These are phyloP conservation scores for Cochlearia excelsa DNA, from an alignment of 345 rosid species.

Conservation along the genomic window DNA sequence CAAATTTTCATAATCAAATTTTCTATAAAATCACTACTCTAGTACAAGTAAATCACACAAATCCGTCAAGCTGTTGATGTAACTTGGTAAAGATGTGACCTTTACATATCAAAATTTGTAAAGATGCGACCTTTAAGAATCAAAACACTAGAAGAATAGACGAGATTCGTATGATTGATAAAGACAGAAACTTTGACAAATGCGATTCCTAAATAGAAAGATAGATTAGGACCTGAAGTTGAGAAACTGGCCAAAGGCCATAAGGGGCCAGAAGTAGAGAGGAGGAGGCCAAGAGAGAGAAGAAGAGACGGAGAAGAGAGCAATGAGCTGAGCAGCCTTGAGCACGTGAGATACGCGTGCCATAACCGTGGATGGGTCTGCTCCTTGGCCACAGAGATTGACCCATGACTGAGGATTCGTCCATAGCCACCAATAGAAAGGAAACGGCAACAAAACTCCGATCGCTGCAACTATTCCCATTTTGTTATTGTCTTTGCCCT, in stretches of 20 bases:
- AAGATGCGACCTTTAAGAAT: too few species aligned
- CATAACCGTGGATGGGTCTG: conserved; percentile 76
- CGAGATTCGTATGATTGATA: too few species aligned
- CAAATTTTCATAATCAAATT: neutral
- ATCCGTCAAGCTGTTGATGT: too few species aligned
- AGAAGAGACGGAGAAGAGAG: conserved; percentile 70
- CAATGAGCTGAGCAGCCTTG: conserved; percentile 67
- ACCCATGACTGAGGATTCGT: conserved; percentile 78
- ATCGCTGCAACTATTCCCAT: conserved; percentile 73
- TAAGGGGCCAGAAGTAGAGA: conserved; percentile 83
- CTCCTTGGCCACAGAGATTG: conserved; percentile 57
- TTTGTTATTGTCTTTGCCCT: neutral
- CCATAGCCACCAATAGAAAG: conserved; percentile 88
- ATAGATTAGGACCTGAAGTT: conserved; percentile 56
- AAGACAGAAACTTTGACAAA: too few species aligned
- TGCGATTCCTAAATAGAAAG: neutral
- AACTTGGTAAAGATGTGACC: too few species aligned
- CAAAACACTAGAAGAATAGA: too few species aligned
- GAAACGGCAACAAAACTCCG: conserved; percentile 67
- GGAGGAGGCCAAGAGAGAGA: conserved; percentile 82
- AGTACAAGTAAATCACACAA: too few species aligned
- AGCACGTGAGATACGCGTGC: conserved; percentile 65
- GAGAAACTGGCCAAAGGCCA: conserved; percentile 85
- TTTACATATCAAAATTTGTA: too few species aligned
- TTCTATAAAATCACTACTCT: neutral